phyloP scores from a whole-genome alignment of 805 yeast species.

The Kluyveromyces starmeri region DNA sequence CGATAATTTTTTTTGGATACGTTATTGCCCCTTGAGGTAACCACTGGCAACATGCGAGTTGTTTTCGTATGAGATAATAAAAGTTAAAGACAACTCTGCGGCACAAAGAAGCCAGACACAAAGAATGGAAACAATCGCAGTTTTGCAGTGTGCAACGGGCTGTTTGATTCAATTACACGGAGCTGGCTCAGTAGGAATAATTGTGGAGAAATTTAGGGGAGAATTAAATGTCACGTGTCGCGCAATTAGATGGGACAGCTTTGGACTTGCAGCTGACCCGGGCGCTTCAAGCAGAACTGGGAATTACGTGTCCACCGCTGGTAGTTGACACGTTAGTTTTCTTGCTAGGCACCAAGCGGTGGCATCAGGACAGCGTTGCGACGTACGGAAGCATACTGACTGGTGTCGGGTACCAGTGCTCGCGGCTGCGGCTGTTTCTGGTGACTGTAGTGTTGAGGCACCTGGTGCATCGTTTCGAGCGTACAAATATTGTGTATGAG shows the following conservation, averaged over 20 bases:
- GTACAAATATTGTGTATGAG: neutral
- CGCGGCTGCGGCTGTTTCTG: constrained; percentile 10
- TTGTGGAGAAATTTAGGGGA: no score
- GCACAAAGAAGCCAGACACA: no score
- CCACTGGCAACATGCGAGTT: no score
- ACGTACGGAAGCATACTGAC: constrained; percentile 13
- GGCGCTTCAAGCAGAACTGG: constrained; percentile 12
- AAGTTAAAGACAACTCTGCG: no score
- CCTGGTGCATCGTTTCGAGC: neutral
- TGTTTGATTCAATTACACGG: no score
- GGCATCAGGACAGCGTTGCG: neutral
- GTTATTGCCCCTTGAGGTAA: no score
- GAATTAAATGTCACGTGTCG: constrained; percentile 25
- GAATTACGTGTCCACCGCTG: constrained; percentile 8
- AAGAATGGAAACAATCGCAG: no score
- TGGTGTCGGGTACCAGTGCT: constrained; percentile 12
- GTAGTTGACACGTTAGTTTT: constrained; percentile 17
- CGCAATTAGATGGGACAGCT: constrained; percentile 18
- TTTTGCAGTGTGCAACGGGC: no score
- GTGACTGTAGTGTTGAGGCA: constrained; percentile 5
- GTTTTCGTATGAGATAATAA: no score
- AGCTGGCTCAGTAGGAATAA: no score
- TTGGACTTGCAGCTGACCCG: constrained; percentile 14
- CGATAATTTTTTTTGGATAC: no score
- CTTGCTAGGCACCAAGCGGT: constrained; percentile 10